Evolutionary conservation across 805 yeast genomes (phyloP), one percentile per base, ranked within the genome.

Genomic region (Wickerhamomyces strasburgensis): DNA sequence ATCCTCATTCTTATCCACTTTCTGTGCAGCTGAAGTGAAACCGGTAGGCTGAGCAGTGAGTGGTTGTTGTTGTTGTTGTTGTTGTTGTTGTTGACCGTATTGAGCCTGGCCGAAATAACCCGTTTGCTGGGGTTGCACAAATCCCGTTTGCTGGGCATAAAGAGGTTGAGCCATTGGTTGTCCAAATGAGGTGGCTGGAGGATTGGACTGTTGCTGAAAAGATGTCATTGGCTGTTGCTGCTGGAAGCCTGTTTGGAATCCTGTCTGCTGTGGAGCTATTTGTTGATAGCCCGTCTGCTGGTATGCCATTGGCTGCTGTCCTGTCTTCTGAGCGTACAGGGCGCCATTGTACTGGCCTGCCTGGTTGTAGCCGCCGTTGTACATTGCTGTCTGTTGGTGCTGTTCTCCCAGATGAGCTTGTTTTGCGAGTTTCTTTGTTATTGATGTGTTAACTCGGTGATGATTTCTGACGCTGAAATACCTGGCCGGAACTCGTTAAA

Each of bases 1-100:
- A 14, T 70, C 78, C 27, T 62, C 68, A 54, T 80, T 78, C 49
- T 75, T 76, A 14, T 67, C 64, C 27, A 42, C 39, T 18, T 44
- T 38, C 28, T 51, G 48, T 23, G 57, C 44, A 26, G 59, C 54
- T 18, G 54, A 47, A 40, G 48, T 58, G 54, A 60, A 67, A 1
- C 72, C 73, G 2, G 72, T 65, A 6, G 60, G 61, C 44, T 68
- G 73, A 13, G 64, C 51, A 26, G 51, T 56, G 24, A 58, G 48
- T 24, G 54, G 60, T 37, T 55, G 64, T 25, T 44, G 55, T 33
- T 52, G 64, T 33, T 51, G 67, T 18, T 52, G 64, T 35, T 40
- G 55, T 50, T 27, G 48, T 19, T 16, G 40, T 17, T 38, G 39
- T 24, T 38, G 41, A 8, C 29, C 31, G 17, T 33, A 34, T 30